These are phyloP conservation scores for Colletotrichum sp. DNA, from an alignment of 2,329 filamentous ascomycete genomes.

Conservation along the genomic window DNA sequence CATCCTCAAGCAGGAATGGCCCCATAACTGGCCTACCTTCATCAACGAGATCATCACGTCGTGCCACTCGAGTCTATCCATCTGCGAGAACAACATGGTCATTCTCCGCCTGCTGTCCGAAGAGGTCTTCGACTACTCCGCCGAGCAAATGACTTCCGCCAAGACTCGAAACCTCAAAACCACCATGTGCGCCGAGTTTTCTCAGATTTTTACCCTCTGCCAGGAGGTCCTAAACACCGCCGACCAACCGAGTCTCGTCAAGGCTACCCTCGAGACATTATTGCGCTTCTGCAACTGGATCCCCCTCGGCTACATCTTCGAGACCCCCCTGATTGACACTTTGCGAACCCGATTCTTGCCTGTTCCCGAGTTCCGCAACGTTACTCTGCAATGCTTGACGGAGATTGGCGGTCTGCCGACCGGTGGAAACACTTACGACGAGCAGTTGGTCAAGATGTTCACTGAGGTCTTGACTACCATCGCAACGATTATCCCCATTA, in stretches of 20 bases:
- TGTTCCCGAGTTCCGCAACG: constrained; percentile 92
- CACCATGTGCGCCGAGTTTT: constrained; percentile 98
- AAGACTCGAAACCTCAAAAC: constrained; percentile 98
- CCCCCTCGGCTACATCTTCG: constrained; percentile 96
- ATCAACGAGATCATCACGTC: constrained; percentile 99
- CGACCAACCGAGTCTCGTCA: constrained; percentile 86
- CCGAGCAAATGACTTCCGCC: constrained; percentile 98
- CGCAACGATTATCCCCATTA: constrained; percentile 88
- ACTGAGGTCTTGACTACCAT: constrained; percentile 94
- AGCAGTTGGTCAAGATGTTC: constrained; percentile 98
- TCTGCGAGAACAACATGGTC: constrained; percentile 99
- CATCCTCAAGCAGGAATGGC: constrained; percentile 99
- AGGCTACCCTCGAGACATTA: constrained; percentile 94
- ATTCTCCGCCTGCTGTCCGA: constrained; percentile 95
- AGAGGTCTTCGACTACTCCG: constrained; percentile 98
- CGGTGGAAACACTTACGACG: constrained; percentile 81
- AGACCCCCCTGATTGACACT: constrained; percentile 95
- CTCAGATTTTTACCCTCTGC: constrained; percentile 96
- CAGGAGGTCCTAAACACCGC: constrained; percentile 93
- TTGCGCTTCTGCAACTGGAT: constrained; percentile 99
- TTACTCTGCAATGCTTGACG: constrained; percentile 94
- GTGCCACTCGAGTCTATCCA: constrained; percentile 92
- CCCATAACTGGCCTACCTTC: constrained; percentile 99
- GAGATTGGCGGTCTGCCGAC: constrained; percentile 96
- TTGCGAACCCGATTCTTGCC: constrained; percentile 91